Evolutionary conservation across 139 green algal species (phyloP).

Genomic region (Edaphochlamys debaryana): DNA sequence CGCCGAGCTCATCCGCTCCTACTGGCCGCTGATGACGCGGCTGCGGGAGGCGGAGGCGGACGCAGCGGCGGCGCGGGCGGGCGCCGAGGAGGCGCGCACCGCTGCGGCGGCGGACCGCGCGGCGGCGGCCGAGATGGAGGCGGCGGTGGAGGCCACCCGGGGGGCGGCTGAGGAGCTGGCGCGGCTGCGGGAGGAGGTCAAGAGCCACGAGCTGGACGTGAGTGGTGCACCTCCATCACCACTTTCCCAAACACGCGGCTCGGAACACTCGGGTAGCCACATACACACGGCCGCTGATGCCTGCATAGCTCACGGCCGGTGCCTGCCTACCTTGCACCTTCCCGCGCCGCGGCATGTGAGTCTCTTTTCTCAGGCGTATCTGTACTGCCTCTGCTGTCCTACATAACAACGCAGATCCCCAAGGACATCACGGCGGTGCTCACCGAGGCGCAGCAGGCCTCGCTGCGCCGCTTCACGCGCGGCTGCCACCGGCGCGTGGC

Average conservation of each 20-base stretch:
- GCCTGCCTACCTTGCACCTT: too few relatives aligned
- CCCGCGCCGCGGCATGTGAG: too few relatives aligned
- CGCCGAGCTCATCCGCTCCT: conserved; percentile 56
- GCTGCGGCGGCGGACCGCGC: neutral
- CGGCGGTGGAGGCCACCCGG: neutral
- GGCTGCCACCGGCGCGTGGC: conserved; percentile 25
- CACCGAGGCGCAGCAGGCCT: neutral
- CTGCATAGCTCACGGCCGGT: too few relatives aligned
- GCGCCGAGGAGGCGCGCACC: conserved; percentile 1
- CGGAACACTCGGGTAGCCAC: too few relatives aligned
- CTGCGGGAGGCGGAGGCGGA: conserved; percentile 48
- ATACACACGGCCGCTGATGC: too few relatives aligned
- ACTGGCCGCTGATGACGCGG: conserved; percentile 63
- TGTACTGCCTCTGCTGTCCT: neutral
- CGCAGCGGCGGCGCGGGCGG: neutral
- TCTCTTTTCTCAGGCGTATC: too few relatives aligned
- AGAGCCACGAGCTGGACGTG: conserved; percentile 30
- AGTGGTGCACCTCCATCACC: too few relatives aligned
- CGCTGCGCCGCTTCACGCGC: conserved; percentile 30
- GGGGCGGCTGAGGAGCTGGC: conserved; percentile 16
- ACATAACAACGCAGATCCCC: conserved; percentile 1
- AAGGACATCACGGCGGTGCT: neutral
- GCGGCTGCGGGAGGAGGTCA: conserved; percentile 38
- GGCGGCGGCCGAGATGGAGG: neutral
- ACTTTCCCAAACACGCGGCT: too few relatives aligned